phyloP scores from a whole-genome alignment of 768 basidiomycete species.

The Termitomyces sp. region DNA sequence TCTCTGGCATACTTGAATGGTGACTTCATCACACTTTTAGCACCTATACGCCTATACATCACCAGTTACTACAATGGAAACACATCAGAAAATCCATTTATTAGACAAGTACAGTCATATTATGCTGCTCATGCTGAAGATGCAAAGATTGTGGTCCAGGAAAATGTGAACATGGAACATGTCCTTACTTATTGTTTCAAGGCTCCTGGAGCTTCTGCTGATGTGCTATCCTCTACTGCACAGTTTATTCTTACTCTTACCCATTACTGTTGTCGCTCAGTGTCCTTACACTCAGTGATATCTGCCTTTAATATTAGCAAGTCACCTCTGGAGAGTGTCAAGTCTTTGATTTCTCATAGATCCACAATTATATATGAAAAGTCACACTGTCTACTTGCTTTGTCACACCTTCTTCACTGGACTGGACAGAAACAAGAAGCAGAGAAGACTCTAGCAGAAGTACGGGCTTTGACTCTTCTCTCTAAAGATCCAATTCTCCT shows the following conservation, averaged over 20 bases:
- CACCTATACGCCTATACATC: not conserved
- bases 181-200: not conserved
- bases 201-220: not conserved
- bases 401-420: not conserved
- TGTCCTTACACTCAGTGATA: not conserved
- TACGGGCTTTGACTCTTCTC: not conserved
- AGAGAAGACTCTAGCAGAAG: not conserved
- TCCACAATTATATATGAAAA: not conserved
- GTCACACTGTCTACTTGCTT: not conserved
- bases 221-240: not conserved
- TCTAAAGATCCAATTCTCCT: not conserved
- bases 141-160: not conserved
- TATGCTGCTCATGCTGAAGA: not conserved
- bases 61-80: not conserved
- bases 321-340: not conserved
- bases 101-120: not conserved
- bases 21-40: not conserved
- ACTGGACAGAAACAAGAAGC: not conserved
- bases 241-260: not conserved
- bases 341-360: not conserved
- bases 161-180: not conserved
- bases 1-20: not conserved
- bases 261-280: not conserved
- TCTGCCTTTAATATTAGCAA: not conserved
- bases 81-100: not conserved